Percentiles rank a stretch among this genome's conserved stretches.
Evolutionary conservation across 2,329 filamentous ascomycete species (phyloP).

Genomic region (Fusarium chaquense): DNA sequence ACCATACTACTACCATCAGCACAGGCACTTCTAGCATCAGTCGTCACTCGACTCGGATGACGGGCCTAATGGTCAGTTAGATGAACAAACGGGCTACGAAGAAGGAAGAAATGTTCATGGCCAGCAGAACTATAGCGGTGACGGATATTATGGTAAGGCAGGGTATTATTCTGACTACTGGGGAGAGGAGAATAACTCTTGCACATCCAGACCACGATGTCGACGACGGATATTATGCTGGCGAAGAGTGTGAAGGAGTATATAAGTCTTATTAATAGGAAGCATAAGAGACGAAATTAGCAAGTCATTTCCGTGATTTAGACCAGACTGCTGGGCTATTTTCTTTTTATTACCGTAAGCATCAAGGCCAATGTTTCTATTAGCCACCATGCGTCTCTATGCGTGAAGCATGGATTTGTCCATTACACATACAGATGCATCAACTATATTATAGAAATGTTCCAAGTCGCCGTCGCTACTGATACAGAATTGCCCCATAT

Average conservation of each 20-base stretch:
- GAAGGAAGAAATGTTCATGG: background rate
- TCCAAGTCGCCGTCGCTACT: too few species aligned
- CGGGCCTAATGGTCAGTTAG: background rate
- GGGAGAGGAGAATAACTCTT: background rate
- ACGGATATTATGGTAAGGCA: background rate
- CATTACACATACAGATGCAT: background rate
- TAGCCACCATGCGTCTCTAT: background rate
- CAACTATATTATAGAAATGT: background rate
- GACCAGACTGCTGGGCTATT: background rate
- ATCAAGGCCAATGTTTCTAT: background rate
- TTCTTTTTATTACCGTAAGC: background rate
- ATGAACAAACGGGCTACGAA: background rate
- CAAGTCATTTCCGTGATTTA: background rate
- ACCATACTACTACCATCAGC: too few species aligned
- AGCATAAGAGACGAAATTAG: background rate
- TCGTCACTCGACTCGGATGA: background rate
- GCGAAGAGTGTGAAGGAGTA: background rate
- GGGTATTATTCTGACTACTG: constrained; percentile 2
- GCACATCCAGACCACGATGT: too few species aligned
- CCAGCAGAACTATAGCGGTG: too few species aligned
- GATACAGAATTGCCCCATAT: background rate
- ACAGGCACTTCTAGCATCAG: background rate
- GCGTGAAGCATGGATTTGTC: too few species aligned
- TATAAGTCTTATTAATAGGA: background rate
- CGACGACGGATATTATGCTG: background rate